Evolutionary conservation across 768 basidiomycete genomes (phyloP).

Genomic region (Kwoniella dendrophila): DNA sequence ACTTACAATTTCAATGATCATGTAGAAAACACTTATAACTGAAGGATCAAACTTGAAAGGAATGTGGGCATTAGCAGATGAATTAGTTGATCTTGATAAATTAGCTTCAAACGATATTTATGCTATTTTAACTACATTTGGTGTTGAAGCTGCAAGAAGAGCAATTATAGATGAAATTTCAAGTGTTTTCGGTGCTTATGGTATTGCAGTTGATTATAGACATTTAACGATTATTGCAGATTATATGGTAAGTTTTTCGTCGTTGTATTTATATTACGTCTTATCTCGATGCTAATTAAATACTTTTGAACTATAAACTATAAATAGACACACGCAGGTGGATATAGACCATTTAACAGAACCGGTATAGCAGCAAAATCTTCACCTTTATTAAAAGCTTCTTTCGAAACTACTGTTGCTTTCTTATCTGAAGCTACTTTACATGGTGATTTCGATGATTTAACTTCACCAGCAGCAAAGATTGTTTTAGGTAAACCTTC

Average conservation of each 20-base stretch:
- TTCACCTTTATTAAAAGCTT: constrained; percentile 95
- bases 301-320: neutral
- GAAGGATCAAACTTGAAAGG: constrained; percentile 93
- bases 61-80: constrained; percentile 69
- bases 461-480: constrained; percentile 84
- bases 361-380: constrained; percentile 89
- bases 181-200: constrained; percentile 88
- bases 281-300: constrained; percentile 12
- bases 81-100: constrained; percentile 70
- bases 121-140: constrained; percentile 85
- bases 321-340: constrained; percentile 91
- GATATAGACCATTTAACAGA: constrained; percentile 97
- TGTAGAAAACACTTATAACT: constrained; percentile 69
- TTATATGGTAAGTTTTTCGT: constrained; percentile 77
- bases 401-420: constrained; percentile 91
- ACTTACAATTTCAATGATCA: too few relatives aligned
- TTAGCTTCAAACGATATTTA: constrained; percentile 96
- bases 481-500: constrained; percentile 90
- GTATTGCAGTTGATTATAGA: constrained; percentile 88
- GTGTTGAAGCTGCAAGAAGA: constrained; percentile 92
- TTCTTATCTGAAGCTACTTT: constrained; percentile 94
- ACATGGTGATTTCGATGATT: constrained; percentile 91
- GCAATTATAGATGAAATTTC: constrained; percentile 89
- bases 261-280: neutral
- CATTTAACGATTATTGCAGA: constrained; percentile 97